Base-by-base conservation (phyloP, 495 filamentous ascomycete species). In the Penicillium nucicola region DNA sequence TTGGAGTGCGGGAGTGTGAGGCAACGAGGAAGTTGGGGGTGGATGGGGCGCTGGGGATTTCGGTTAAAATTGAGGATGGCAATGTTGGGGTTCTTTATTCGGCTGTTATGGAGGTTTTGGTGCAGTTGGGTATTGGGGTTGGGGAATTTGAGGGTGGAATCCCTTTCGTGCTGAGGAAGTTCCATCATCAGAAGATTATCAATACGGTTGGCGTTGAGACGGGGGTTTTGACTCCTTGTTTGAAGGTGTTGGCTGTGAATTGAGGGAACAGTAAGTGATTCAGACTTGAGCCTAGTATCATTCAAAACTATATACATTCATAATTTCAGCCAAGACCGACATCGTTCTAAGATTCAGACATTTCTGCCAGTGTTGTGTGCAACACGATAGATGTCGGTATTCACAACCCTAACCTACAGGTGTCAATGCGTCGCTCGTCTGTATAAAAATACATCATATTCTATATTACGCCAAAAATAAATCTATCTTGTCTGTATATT, bases 51-150 rank as follows among this genome's bases (percentile, higher is more conserved):
- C 50, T 72, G 39, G 72, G 69, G 0, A 65, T 74, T 44, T 61
- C 72, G 0, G 62, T 75, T 22, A 74, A 75, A 42, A 61, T 74
- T 23, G 70, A 74, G 41, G 72, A 74, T 53, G 67, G 72, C 0
- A 71, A 65, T 51, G 56, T 64, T 11, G 43, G n/a, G 2, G 56
- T 65, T 17, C 58, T 71, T 17, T 69, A 71, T 38, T 53, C 66
- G 5, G 69, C 65, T 1, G 65, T 71, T 10, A 39, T 48, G 15
- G 72, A 74, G 55, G 62, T 75, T 33, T 56, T 74, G 19, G 64
- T 61, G 32, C 68, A 67, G 47, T 52, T 74, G 20, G 15, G 52
- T 3, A 66, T 74, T 31, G 68, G 69, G 2, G 10, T 28, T 28
- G 25, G 0, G 48, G 55, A 13, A 15, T n/a, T n/a, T 32, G 3